These are phyloP conservation scores for Psilocybe mexicana DNA, from an alignment of 1,284 basidiomycete species.

Conservation along the genomic window DNA sequence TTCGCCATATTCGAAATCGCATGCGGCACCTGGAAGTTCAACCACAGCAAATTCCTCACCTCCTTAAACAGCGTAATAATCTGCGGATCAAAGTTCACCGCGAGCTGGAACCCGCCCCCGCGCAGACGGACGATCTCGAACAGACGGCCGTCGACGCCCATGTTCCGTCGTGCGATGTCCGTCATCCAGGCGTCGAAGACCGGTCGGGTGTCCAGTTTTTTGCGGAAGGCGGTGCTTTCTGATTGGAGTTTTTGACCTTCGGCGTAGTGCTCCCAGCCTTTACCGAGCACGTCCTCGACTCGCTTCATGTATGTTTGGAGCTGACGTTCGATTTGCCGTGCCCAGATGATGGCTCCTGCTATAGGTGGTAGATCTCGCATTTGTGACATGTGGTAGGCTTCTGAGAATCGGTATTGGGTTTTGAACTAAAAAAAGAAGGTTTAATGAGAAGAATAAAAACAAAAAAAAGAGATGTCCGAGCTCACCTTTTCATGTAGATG, in stretches of 20 bases:
- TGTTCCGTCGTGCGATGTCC: conserved; percentile 91
- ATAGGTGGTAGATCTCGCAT: conserved; percentile 97
- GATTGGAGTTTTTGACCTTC: conserved; percentile 96
- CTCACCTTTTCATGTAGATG: conserved; percentile 87
- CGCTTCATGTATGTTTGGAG: conserved; percentile 97
- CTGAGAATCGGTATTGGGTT: conserved; percentile 92
- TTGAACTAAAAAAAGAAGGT: conserved; percentile 62
- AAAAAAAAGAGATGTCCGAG: background rate
- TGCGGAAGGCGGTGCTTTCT: conserved; percentile 89
- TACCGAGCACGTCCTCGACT: conserved; percentile 98
- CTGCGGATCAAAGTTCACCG: conserved; percentile 97
- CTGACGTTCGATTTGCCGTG: conserved; percentile 96
- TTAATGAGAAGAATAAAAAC: conserved; percentile 4
- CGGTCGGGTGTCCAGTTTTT: conserved; percentile 92
- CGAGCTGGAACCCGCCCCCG: conserved; percentile 83
- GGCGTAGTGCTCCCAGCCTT: conserved; percentile 98
- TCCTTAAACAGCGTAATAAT: conserved; percentile 99
- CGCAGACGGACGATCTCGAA: conserved; percentile 86
- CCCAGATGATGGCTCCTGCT: conserved; percentile 98
- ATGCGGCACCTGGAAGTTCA: conserved; percentile 94
- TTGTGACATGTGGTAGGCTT: conserved; percentile 97
- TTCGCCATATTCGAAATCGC: conserved; percentile 95
- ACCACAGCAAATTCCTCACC: conserved; percentile 93
- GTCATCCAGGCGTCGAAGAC: conserved; percentile 96
- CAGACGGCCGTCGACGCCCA: conserved; percentile 93